These are phyloP conservation scores for Chrysoporthe puriensis DNA, from an alignment of 2,329 filamentous ascomycete genomes.

Conservation along the genomic window DNA sequence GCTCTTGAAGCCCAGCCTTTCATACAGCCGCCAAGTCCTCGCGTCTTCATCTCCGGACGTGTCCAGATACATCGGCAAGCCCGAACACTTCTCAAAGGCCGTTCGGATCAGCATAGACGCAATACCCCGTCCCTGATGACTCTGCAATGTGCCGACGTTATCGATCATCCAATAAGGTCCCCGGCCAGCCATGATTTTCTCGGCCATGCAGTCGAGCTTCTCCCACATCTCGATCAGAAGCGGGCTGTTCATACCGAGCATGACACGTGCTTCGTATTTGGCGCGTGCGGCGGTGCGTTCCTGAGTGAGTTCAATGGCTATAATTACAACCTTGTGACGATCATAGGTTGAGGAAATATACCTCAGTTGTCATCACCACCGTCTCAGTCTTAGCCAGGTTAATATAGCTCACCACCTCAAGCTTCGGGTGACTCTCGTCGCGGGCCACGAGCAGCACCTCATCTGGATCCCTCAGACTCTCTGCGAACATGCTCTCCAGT, in stretches of 20 bases:
- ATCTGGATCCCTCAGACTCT: constrained; percentile 17
- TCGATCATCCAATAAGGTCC: constrained; percentile 16
- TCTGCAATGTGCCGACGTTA: constrained; percentile 21
- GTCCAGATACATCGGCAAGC: constrained; percentile 17
- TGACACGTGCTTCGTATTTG: constrained; percentile 14
- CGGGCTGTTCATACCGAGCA: constrained; percentile 18
- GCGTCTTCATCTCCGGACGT: constrained; percentile 23
- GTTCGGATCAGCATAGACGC: constrained; percentile 13
- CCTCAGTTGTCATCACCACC: constrained; percentile 13
- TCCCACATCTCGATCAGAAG: constrained; percentile 25
- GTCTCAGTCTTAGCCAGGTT: constrained; percentile 19
- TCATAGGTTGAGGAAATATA: neutral
- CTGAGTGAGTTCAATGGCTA: neutral
- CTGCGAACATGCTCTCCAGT: constrained; percentile 20
- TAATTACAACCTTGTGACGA: neutral
- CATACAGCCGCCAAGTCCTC: constrained; percentile 19
- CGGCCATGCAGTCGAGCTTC: constrained; percentile 18
- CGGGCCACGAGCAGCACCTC: constrained; percentile 15
- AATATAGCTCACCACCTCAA: constrained; percentile 20
- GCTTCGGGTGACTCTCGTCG: constrained; percentile 16
- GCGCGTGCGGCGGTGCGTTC: neutral
- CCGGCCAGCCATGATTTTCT: constrained; percentile 15
- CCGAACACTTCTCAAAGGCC: constrained; percentile 14
- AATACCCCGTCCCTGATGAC: constrained; percentile 15
- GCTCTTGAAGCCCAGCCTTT: constrained; percentile 18